Conservation (phyloP, 2,329 filamentous ascomycete species). For the Gnomoniopsis smithogilvyi region DNA sequence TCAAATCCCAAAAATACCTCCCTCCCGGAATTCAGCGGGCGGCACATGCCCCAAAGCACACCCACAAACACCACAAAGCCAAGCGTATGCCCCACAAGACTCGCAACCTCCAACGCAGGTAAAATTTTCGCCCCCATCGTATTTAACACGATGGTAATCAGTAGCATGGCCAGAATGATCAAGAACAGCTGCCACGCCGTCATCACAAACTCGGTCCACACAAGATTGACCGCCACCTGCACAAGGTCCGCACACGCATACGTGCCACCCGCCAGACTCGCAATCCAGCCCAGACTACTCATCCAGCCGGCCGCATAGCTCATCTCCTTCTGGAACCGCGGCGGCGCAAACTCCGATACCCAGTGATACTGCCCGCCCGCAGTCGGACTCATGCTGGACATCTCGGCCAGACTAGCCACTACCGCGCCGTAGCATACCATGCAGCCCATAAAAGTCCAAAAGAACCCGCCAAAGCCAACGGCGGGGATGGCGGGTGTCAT, state of each 20-base stretch:
- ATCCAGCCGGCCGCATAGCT: conserved; percentile 17
- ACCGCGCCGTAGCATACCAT: conserved; percentile 20
- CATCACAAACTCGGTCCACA: conserved; percentile 2
- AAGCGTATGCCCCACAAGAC: conserved; percentile 11
- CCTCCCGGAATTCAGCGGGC: conserved; percentile 1
- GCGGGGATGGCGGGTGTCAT: conserved; percentile 19
- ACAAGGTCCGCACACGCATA: conserved; percentile 14
- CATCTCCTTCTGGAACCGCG: conserved; percentile 7
- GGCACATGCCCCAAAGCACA: conserved; percentile 10
- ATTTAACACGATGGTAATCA: conserved; percentile 11
- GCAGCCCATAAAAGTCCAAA: conserved; percentile 23
- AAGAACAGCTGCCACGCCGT: conserved; percentile 13
- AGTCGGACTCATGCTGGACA: conserved; percentile 15
- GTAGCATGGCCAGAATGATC: conserved; percentile 7
- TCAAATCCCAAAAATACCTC: conserved; percentile 12
- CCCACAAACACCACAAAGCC: conserved; percentile 11
- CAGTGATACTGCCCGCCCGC: conserved; percentile 18
- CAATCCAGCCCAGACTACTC: conserved; percentile 15
- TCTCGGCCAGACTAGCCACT: conserved; percentile 16
- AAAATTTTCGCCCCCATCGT: conserved; percentile 6
- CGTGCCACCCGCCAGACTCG: conserved; percentile 11
- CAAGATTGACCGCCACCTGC: conserved; percentile 7
- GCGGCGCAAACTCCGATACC: conserved; percentile 15
- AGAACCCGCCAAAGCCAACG: conserved; percentile 22
- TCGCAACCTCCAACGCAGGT: conserved; percentile 10